Percentiles rank a stretch among this genome's conserved stretches.
Conservation (phyloP, 129 eudicot species). For the Ambrosia artemisiifolia region DNA sequence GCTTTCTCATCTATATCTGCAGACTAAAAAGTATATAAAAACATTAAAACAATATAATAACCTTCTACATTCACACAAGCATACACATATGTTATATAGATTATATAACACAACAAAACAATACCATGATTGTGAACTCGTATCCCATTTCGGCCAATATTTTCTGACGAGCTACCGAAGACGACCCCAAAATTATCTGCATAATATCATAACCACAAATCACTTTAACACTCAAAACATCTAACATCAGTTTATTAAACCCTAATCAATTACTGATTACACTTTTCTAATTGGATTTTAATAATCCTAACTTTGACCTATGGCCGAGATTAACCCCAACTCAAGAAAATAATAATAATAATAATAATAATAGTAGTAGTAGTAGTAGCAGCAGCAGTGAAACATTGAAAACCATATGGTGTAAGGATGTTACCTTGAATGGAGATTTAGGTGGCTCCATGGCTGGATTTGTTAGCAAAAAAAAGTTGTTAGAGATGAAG, state of each 20-base stretch:
- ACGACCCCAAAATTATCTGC: conserved; percentile 85
- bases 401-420: background rate
- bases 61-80: background rate
- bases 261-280: background rate
- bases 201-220: conserved; percentile 2
- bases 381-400: background rate
- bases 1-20: conserved; percentile 95
- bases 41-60: background rate
- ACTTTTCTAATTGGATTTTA: background rate
- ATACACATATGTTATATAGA: background rate
- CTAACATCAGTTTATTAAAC: background rate
- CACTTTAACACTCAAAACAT: background rate
- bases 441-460: conserved; percentile 20
- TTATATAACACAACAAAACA: background rate
- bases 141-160: conserved; percentile 80
- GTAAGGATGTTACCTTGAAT: conserved; percentile 14
- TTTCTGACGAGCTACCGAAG: conserved; percentile 61
- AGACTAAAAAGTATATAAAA: conserved; percentile 37
- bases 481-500: background rate
- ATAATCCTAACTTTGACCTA: too few relatives aligned
- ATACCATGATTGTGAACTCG: conserved; percentile 71
- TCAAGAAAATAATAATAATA: too few relatives aligned
- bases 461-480: background rate
- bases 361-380: too few relatives aligned
- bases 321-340: too few relatives aligned